Base-by-base conservation (phyloP, 2,329 filamentous ascomycete genomes). In the Stachybotrys chlorohalonatus region DNA sequence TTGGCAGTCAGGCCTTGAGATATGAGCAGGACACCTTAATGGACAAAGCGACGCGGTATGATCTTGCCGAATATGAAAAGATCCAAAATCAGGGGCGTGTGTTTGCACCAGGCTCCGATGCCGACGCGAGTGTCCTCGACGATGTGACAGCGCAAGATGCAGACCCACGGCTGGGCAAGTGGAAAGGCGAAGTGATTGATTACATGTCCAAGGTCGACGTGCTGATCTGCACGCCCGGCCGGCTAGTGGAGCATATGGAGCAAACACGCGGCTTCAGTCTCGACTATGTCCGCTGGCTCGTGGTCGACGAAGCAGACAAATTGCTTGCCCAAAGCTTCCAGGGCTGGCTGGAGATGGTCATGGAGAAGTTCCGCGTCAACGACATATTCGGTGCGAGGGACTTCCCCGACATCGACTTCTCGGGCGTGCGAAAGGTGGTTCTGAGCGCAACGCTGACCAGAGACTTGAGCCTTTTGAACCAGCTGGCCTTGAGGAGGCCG, bases 221-320 rank as follows among this genome's bases (percentile, higher is more conserved):
- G 39, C 78, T 99, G 31, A 87, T 96, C 52, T 94, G 90, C 68
- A 97, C 93, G 0, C 93, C 93, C 1, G 94, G 94, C 56, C 84
- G 93, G 58, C 80, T 97, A 1, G 90, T 97, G 5, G 93, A 97
- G 63, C 93, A 97, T 69, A 80, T 96, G 52, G 86, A 87, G 59
- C 85, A 86, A 56, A 97, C 93, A 0, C 82, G 83, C 3, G 91
- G 90, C 0, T 96, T 97, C 67, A 82, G 79, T 0, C 76, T 97
- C 24, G 82, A 87, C 55, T 80, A 88, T 65, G 76, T 96, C 5
- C 83, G 89, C 57, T 97, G 92, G 91, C 77, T 97, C 0, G 83
- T 96, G 3, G 87, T 96, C 49, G 93, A 97, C 63, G 93, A 97
- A 71, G 94, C 93, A 11, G 93, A 97, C 69, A 90, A 94, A 66